Conservation (phyloP, 2,329 filamentous ascomycete genomes). For the Beauveria varroae region DNA sequence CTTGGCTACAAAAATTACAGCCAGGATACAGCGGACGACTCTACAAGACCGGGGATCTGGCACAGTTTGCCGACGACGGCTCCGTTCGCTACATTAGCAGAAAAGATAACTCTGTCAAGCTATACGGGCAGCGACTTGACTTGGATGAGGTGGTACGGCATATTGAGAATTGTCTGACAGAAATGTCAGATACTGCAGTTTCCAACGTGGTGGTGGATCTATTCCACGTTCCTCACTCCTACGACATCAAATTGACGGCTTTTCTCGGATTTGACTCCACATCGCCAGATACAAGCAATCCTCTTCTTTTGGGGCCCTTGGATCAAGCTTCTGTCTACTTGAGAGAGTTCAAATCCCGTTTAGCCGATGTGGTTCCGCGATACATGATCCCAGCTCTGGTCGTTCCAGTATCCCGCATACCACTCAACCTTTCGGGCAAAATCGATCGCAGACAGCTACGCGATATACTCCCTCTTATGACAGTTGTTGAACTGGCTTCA, state of each 20-base stretch:
- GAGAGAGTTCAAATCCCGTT: neutral
- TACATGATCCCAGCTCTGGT: neutral
- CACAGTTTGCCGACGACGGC: conserved; percentile 26
- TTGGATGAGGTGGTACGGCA: conserved; percentile 21
- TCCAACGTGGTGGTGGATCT: neutral
- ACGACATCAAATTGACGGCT: neutral
- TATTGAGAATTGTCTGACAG: neutral
- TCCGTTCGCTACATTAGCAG: conserved; percentile 37
- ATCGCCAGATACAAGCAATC: neutral
- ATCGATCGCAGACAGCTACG: neutral
- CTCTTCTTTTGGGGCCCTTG: neutral
- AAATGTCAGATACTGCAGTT: neutral
- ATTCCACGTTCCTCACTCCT: neutral
- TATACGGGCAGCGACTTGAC: conserved; percentile 46
- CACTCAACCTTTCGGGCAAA: neutral
- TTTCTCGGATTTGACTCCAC: neutral
- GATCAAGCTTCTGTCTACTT: neutral
- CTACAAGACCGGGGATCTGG: conserved; percentile 43
- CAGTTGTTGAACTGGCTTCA: neutral
- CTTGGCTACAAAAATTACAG: neutral
- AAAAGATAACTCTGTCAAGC: conserved; percentile 47
- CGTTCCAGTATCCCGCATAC: neutral
- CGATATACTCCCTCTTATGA: neutral
- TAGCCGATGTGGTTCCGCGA: neutral
- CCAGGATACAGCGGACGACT: conserved; percentile 16